These are phyloP conservation scores for Glutinoglossum americanum DNA, from an alignment of 495 filamentous ascomycete genomes.

Conservation along the genomic window DNA sequence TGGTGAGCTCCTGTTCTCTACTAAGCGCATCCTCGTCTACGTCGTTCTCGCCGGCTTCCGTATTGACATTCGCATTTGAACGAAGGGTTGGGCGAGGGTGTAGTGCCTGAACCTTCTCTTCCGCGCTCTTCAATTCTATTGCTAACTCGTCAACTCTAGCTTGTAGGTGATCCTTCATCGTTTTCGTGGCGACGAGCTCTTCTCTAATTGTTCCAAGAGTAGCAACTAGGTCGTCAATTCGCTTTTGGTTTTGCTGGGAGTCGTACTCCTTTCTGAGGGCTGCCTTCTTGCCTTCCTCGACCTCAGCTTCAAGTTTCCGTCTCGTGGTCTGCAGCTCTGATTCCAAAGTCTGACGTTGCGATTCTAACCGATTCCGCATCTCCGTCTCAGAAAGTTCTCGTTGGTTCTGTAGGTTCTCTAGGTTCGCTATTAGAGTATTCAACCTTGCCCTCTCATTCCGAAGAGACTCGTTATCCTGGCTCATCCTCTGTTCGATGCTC, in stretches of 20 bases:
- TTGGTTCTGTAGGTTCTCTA: slow-evolving; percentile 76
- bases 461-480: slow-evolving; percentile 66
- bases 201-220: slow-evolving; percentile 59
- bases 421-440: slow-evolving; percentile 52
- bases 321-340: slow-evolving; percentile 56
- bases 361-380: slow-evolving; percentile 51
- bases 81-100: slow-evolving; percentile 48
- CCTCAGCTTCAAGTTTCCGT: slow-evolving; percentile 61
- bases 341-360: slow-evolving; percentile 54
- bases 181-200: slow-evolving; percentile 63
- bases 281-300: slow-evolving; percentile 61
- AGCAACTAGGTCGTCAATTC: slow-evolving; percentile 73
- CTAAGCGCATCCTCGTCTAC: slow-evolving; percentile 29
- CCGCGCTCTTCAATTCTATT: slow-evolving; percentile 66
- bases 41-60: slow-evolving; percentile 16
- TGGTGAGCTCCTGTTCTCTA: slow-evolving; percentile 64
- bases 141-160: slow-evolving; percentile 68
- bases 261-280: slow-evolving; percentile 74
- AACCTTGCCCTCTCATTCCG: slow-evolving; percentile 63
- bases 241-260: slow-evolving; percentile 58
- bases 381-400: slow-evolving; percentile 73
- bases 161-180: slow-evolving; percentile 70
- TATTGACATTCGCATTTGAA: slow-evolving; percentile 19
- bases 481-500: slow-evolving; percentile 68
- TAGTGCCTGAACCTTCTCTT: slow-evolving; percentile 62